Evolutionary conservation across 73 alveolate species (phyloP), one percentile per base, ranked within the genome.

Genomic region (Paramecium bursaria): DNA sequence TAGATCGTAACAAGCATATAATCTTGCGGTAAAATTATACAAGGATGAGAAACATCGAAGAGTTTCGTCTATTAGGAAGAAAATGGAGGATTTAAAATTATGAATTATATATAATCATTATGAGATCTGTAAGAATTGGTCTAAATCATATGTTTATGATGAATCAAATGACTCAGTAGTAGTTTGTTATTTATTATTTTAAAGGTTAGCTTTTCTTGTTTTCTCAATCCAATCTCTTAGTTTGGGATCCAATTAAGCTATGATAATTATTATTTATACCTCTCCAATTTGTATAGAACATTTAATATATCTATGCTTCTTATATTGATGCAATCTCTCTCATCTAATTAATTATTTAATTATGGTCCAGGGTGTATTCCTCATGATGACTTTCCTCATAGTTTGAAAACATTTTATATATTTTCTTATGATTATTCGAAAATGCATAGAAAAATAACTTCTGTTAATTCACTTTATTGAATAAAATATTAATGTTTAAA

Each of bases 121-220:
- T n/a, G n/a, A 25, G 15, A 15, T 53, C 11, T 39, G 11, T 7
- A 39, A 39, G 49, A 7, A 39, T 39, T 39, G 14, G 11, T 39
- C 49, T 39, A 39, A 39, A 39, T 39, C 49, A 11, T 39, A 67
- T n/a, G 82, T 47, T 1, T 33, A 39, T 67, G 82, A 67, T 10
- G 0, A 21, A n/a, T 19, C 44, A 47, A 22, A 21, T 33, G 53
- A 67, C 22, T 67, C 13, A 35, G 22, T 44, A 67, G 5, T 39
- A 39, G 11, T 39, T 39, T 7, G 49, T 39, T 39, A 7, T 39
- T 39, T 7, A 39, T 5, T 7, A 39, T 39, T 39, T 11, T 7
- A 7, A 39, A 39, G 5, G 49, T 39, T 39, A n/a, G n/a, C n/a
- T 39, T 11, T 39, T 39, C 11, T 39, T 7, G 49, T 11, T 11